Percentiles rank a stretch among this genome's conserved stretches.
These are phyloP conservation scores for Penicillium canariense DNA, from an alignment of 495 filamentous ascomycete species.

Conservation along the genomic window DNA sequence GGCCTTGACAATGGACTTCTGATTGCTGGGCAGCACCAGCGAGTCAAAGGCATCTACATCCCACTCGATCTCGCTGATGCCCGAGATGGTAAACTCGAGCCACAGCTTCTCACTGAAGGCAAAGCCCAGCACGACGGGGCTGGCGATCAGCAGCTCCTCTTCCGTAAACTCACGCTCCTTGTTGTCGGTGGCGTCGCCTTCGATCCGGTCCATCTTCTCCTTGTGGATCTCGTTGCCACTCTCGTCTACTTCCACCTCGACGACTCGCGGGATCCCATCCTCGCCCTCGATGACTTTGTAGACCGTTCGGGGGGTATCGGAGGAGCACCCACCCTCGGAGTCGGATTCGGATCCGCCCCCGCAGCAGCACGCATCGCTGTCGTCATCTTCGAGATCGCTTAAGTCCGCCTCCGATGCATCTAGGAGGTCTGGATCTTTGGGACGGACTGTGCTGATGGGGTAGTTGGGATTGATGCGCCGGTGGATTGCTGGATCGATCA, in stretches of 20 bases:
- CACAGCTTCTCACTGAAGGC: constrained; percentile 87
- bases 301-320: constrained; percentile 55
- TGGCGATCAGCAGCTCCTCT: constrained; percentile 84
- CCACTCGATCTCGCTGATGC: constrained; percentile 79
- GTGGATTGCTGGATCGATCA: constrained; percentile 87
- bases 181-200: constrained; percentile 40
- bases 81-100: constrained; percentile 85
- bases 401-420: constrained; percentile 50
- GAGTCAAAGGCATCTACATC: constrained; percentile 78
- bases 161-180: constrained; percentile 65
- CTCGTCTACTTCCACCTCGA: constrained; percentile 61
- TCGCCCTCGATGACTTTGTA: constrained; percentile 67
- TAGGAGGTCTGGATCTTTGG: constrained; percentile 69
- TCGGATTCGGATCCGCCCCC: constrained; percentile 56
- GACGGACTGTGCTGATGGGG: constrained; percentile 72
- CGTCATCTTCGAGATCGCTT: constrained; percentile 43
- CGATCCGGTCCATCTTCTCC: constrained; percentile 59
- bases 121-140: constrained; percentile 91
- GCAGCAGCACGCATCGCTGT: constrained; percentile 41
- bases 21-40: constrained; percentile 70
- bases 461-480: constrained; percentile 89
- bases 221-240: constrained; percentile 61
- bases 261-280: constrained; percentile 55
- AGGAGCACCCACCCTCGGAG: constrained; percentile 39
- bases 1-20: constrained; percentile 78